phyloP scores from a whole-genome alignment of 2,329 filamentous ascomycete species.

The Arthrobotrys musiformis region DNA sequence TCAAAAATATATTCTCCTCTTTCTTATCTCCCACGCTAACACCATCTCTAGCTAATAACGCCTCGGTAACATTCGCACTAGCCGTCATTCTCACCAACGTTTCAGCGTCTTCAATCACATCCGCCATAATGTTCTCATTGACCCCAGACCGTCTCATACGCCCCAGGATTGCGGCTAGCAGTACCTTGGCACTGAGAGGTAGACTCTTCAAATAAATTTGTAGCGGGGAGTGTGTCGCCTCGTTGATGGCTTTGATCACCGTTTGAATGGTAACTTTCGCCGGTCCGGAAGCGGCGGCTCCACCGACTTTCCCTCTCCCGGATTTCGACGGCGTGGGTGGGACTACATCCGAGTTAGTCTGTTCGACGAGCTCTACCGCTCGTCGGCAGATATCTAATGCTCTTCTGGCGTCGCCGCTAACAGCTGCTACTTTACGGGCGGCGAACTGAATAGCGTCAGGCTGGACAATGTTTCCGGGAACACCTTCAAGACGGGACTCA shows the following conservation, averaged over 20 bases:
- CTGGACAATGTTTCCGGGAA: conserved; percentile 89
- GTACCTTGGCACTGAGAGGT: conserved; percentile 82
- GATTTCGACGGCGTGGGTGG: conserved; percentile 69
- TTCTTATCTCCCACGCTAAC: conserved; percentile 55
- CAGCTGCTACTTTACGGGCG: conserved; percentile 93
- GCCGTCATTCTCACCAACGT: conserved; percentile 73
- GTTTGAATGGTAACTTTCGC: conserved; percentile 87
- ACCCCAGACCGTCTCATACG: conserved; percentile 84
- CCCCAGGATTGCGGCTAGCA: conserved; percentile 83
- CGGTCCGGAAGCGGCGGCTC: conserved; percentile 61
- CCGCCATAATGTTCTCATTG: conserved; percentile 85
- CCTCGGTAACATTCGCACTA: conserved; percentile 71
- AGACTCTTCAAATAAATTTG: conserved; percentile 87
- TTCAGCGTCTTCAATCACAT: conserved; percentile 86
- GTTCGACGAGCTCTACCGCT: conserved; percentile 92
- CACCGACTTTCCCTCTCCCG: conserved; percentile 58
- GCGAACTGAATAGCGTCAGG: conserved; percentile 95
- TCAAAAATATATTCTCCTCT: conserved; percentile 60
- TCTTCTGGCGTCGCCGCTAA: conserved; percentile 90
- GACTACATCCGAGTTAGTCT: conserved; percentile 60
- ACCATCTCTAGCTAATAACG: conserved; percentile 67
- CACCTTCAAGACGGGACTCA: conserved; percentile 87
- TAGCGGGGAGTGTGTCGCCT: conserved; percentile 90
- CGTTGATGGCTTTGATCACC: conserved; percentile 92
- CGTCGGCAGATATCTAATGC: conserved; percentile 94